Base-by-base conservation (phyloP, 352 stramenopile species). In the Pythium dissotocum region DNA sequence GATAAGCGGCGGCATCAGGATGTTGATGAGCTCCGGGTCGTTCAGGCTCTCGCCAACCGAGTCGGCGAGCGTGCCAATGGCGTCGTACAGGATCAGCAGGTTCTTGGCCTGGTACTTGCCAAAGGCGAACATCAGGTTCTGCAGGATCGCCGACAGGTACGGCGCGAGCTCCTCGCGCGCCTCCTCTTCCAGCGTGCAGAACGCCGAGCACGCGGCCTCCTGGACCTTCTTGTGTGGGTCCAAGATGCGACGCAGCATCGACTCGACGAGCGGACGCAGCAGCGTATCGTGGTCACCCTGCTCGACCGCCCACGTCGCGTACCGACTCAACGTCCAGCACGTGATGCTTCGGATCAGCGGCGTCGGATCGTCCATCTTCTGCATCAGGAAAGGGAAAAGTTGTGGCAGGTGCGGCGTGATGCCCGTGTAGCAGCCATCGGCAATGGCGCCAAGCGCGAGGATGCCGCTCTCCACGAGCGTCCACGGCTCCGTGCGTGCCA, bases 141-240 rank as follows among this genome's bases (percentile, higher is more conserved):
- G 87, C 67, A 97, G 82, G 44, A 99, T 96, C 35, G 92, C 91
- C 55, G 85, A 88, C 59, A 99, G 77, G 73, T 98, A 99, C 24
- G 94, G 95, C 51, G 87, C 83, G 54, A 99, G 85, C 38, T 98
- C 79, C 64, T 98, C 93, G 38, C 91, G 88, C 9, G 94, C 90
- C 64, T 97, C 83, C 78, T 99, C 97, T 52, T 98, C 91, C 9
- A 99, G 78, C 2, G 95, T 97, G 68, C 94, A 97, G 70, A 99
- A 95, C 12, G 96, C 93, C 36, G 96, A 98, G 73, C 90, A 98
- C 33, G 89, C 92, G 3, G 96, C 94, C 42, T 98, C 87, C 72
- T 99, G 97, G 21, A 98, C 94, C 77, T 98, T 98, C 75, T 96
- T 95, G 83, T 98, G 95, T 8, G 79, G 78, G 74, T 98, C 95